Percentiles rank a stretch among this genome's conserved stretches.
Evolutionary conservation across 1,139 yeast genomes (phyloP).

Genomic region (Saccharomyces hybrid): DNA sequence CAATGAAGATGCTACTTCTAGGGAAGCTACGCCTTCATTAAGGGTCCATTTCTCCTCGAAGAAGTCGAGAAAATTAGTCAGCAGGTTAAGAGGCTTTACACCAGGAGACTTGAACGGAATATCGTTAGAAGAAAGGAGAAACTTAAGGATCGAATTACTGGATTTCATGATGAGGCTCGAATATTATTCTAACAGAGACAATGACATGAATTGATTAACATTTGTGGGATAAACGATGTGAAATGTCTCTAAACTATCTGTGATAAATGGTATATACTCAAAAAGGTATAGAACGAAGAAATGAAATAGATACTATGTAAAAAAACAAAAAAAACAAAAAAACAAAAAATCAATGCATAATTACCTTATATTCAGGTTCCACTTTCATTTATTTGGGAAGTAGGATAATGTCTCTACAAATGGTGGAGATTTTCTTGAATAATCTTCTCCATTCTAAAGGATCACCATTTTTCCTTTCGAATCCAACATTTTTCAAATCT

Average conservation of each 20-base stretch:
- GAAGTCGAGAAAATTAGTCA: conserved; percentile 18
- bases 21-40: conserved; percentile 10
- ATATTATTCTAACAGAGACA: conserved; percentile 5
- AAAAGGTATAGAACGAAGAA: neutral
- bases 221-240: neutral
- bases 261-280: too few species aligned
- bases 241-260: neutral
- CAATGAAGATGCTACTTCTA: conserved; percentile 2
- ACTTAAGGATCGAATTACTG: conserved; percentile 20
- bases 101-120: conserved; percentile 14
- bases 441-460: conserved; percentile 62
- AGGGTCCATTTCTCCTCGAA: conserved; percentile 18
- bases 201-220: neutral
- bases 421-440: conserved; percentile 45
- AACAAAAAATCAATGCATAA: neutral
- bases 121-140: conserved; percentile 19
- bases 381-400: conserved; percentile 11
- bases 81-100: conserved; percentile 13
- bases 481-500: conserved; percentile 40
- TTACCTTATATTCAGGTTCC: neutral
- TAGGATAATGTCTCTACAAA: conserved; percentile 40
- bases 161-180: conserved; percentile 24
- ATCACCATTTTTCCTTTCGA: conserved; percentile 49
- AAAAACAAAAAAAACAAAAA: neutral
- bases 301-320: neutral